Evolutionary conservation across 768 basidiomycete genomes (phyloP), one percentile per base, ranked within the genome.

Genomic region (Peribolospora baueri): DNA sequence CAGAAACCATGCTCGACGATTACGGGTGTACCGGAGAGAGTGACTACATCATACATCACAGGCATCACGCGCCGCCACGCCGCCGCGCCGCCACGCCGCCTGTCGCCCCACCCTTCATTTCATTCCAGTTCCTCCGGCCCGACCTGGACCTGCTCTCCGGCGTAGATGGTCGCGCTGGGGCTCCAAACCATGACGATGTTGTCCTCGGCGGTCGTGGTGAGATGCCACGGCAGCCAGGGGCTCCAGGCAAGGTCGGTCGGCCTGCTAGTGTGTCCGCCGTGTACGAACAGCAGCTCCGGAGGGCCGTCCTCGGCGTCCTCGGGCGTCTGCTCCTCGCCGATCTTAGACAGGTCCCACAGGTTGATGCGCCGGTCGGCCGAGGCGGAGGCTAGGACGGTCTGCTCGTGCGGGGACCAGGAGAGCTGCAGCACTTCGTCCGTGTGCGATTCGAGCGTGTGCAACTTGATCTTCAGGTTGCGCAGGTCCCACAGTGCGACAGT

Each of bases 301-400:
- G 93, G 88, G 1, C 93, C 93, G 63, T 98, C 93, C 66, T 98
- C 93, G 56, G 87, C 84, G 64, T 98, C 93, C 60, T 98, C 93
- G 3, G 91, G 93, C 2, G 86, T 84, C 67, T 98, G 93, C 66
- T 98, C 93, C 46, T 81, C 76, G 0, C 93, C 93, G 58, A 95
- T 91, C 57, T 81, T 76, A 36, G 78, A 74, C 56, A 95, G 67
- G 69, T 98, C 90, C 93, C 93, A 98, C 50, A 97, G 72, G 62
- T 93, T 90, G 59, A 98, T 76, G 7, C 93, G 74, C 47, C 93
- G 76, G 66, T 98, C 93, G 58, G 85, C 81, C 3, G 85, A 87
- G 2, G 87, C 87, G 3, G 87, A 91, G 0, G 91, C 91, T 60
- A 98, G 97, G 51, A 97, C 75, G 7, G 84, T 86, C 4, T 80